phyloP scores from a whole-genome alignment of 108 stramenopile species.

The Epithemia pelagica region DNA sequence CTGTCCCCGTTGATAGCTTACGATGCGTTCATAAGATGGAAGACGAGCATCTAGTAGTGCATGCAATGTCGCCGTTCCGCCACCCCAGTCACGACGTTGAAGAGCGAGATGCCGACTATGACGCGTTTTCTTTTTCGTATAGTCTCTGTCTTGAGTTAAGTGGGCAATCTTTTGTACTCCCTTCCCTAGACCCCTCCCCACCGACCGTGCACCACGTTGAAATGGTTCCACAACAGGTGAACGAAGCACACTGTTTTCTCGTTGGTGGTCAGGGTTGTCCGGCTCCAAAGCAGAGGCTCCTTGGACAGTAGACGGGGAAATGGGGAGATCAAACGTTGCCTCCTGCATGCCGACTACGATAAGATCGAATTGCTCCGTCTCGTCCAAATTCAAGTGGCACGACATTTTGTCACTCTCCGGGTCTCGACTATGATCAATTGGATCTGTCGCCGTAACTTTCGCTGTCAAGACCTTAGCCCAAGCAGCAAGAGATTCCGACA shows the following conservation, averaged over 20 bases:
- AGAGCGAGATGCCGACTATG: neutral
- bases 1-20: slow-evolving; percentile 47
- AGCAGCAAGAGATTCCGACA: neutral
- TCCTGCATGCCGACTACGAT: slow-evolving; percentile 65
- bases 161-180: neutral
- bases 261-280: slow-evolving; percentile 7
- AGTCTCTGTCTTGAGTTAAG: slow-evolving; percentile 9
- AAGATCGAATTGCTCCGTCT: slow-evolving; percentile 37
- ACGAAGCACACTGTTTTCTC: neutral
- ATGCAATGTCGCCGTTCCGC: slow-evolving; percentile 25
- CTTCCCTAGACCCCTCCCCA: slow-evolving; percentile 4
- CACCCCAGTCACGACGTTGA: slow-evolving; percentile 6
- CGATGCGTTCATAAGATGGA: slow-evolving; percentile 32
- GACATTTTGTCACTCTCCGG: neutral
- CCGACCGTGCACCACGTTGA: neutral
- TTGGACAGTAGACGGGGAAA: neutral
- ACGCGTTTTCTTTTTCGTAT: slow-evolving; percentile 10
- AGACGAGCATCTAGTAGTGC: slow-evolving; percentile 18
- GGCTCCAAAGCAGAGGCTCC: slow-evolving; percentile 7
- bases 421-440: neutral
- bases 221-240: neutral
- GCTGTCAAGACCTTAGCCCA: neutral
- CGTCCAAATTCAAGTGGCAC: neutral
- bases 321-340: slow-evolving; percentile 27
- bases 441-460: neutral